A percentile compares a stretch with the other conserved stretches of the same genome.
phyloP scores from a whole-genome alignment of 2,329 filamentous ascomycete genomes.

The Pseudocercospora fijiensis region DNA sequence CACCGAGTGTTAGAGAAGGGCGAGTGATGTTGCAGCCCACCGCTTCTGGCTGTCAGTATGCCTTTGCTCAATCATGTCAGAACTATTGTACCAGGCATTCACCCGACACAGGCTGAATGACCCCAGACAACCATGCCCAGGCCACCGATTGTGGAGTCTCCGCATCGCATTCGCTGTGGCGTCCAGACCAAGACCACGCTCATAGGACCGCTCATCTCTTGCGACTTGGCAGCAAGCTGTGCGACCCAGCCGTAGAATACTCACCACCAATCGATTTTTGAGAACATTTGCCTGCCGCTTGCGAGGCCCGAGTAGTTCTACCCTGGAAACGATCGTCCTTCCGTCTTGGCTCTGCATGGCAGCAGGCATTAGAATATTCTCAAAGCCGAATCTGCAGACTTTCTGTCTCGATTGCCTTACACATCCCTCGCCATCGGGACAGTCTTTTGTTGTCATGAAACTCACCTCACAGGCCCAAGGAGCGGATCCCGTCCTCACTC shows the following conservation, averaged over 20 bases:
- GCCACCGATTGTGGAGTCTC: background rate
- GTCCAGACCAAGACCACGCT: background rate
- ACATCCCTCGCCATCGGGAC: background rate
- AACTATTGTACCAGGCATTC: background rate
- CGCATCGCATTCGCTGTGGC: background rate
- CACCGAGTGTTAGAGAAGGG: background rate
- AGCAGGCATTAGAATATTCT: conserved; percentile 2
- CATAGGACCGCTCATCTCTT: background rate
- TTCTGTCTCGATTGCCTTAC: background rate
- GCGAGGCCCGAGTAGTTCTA: background rate
- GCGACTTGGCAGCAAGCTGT: background rate
- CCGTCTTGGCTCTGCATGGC: background rate
- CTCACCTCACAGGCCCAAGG: conserved; percentile 16
- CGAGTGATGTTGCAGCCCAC: background rate
- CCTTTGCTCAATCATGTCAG: background rate
- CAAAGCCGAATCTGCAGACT: background rate
- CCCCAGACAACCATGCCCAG: conserved; percentile 1
- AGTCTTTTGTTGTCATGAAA: conserved; percentile 7
- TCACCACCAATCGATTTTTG: background rate
- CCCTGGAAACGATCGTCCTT: background rate
- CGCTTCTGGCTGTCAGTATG: background rate
- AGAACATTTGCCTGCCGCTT: background rate
- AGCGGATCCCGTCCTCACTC: conserved; percentile 28
- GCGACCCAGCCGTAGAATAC: background rate
- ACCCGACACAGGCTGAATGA: background rate